Evolutionary conservation across 306 rosid species (phyloP).

Genomic region (Quercus alba): DNA sequence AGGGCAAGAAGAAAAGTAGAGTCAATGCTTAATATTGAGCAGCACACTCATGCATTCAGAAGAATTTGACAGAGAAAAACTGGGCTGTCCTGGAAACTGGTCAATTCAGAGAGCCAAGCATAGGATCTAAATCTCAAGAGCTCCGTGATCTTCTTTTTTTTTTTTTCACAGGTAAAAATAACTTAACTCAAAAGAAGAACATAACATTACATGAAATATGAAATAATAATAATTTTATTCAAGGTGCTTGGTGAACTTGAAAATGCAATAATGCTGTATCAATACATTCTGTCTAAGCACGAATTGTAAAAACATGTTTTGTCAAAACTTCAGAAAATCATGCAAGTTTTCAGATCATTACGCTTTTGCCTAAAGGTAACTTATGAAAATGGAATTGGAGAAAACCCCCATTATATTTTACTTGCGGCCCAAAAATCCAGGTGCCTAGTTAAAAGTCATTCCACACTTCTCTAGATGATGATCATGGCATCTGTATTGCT

Average conservation of each 20-base stretch:
- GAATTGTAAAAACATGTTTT: no score
- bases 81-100: background rate
- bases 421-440: background rate
- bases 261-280: background rate
- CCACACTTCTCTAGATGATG: background rate
- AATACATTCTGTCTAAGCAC: background rate
- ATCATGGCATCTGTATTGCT: background rate
- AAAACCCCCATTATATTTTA: background rate
- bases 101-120: background rate
- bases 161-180: no score
- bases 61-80: slow-evolving; percentile 7
- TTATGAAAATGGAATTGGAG: background rate
- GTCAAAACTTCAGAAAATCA: background rate
- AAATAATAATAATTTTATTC: no score
- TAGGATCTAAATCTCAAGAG: background rate
- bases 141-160: background rate
- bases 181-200: no score
- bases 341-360: slow-evolving; percentile 3
- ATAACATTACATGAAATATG: no score
- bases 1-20: slow-evolving; percentile 12
- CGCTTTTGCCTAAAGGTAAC: background rate
- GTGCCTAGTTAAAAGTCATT: background rate
- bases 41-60: background rate
- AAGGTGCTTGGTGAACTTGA: background rate
- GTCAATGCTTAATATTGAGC: slow-evolving; percentile 2